Evolutionary conservation across 164 flowering plant genomes (phyloP), one percentile per base, ranked within the genome.

Genomic region (Vitis cinerea): DNA sequence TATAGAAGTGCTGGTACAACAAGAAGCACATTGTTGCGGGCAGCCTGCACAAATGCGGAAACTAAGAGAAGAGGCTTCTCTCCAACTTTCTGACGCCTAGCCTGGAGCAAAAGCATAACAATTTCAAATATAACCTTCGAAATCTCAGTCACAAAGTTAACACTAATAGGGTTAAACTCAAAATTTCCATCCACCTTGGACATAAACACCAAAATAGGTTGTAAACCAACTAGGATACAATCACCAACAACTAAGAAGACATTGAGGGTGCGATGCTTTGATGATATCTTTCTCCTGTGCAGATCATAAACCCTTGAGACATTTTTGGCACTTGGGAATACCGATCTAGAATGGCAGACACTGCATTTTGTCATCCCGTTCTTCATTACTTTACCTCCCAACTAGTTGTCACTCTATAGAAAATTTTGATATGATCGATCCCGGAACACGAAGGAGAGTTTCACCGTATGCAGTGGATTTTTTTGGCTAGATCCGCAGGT

Each of bases 121-220:
- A 95, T 65, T 48, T 98, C 96, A 87, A 93, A 95, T 65, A 93
- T 47, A 75, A 93, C 96, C 73, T 95, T 95, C 16, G 92, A 80
- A 69, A 65, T 54, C 76, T 95, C 99, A 15, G 99, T 95, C 86
- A 95, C 79, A 76, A 95, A 95, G 84, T 95, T 95, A 50, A 95
- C 99, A 75, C 99, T 91, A 47, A 95, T 76, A 5, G 99, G 99
- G 77, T 97, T 95, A 80, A 93, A 95, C 72, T 86, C 82, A 85
- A 95, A 95, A 9, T 71, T 81, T 59, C 99, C 99, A 86, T 95
- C 98, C 71, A 93, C 98, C 86, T 95, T 94, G 68, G 98, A 95
- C 97, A 91, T 93, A 79, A 75, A 95, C 55, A 95, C 99, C 82
- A 95, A 78, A 64, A 95, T 82, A 57, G 99, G 99, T 98, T 95